A percentile compares a stretch with the other conserved stretches of the same genome.
phyloP scores from a whole-genome alignment of 148 eudicot species.

The Amaranthus palmeri region DNA sequence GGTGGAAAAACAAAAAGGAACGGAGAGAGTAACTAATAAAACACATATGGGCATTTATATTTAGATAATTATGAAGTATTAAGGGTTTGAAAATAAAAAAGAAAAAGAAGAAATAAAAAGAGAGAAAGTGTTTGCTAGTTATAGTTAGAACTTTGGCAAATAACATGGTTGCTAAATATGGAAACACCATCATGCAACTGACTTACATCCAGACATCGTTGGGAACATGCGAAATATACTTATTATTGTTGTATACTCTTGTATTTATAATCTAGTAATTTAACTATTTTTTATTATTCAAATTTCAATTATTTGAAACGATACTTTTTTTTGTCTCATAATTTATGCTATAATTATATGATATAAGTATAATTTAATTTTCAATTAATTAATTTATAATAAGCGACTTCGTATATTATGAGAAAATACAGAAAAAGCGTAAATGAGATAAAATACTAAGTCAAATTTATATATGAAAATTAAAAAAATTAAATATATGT shows the following conservation, averaged over 20 bases:
- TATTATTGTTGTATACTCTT: background rate
- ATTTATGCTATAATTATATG: background rate
- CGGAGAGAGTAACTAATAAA: too few species aligned
- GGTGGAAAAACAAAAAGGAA: too few species aligned
- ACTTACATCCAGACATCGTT: slow-evolving; percentile 52
- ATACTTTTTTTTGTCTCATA: background rate
- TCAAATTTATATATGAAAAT: too few species aligned
- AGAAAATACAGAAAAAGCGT: too few species aligned
- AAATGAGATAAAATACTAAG: too few species aligned
- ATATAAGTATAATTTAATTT: too few species aligned
- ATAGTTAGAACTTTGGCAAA: slow-evolving; percentile 14
- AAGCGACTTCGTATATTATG: too few species aligned
- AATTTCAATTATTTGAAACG: background rate
- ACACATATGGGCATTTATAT: background rate
- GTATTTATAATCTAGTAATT: background rate
- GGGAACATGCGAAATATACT: slow-evolving; percentile 46
- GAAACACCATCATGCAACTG: slow-evolving; percentile 57
- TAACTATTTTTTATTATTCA: slow-evolving; percentile 2
- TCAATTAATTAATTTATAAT: too few species aligned
- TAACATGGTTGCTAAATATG: slow-evolving; percentile 18
- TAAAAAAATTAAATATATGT: too few species aligned
- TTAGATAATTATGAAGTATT: slow-evolving; percentile 3
- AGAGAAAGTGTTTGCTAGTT: slow-evolving; percentile 17
- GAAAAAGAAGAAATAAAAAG: slow-evolving; percentile 11
- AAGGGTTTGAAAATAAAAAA: background rate